Evolutionary conservation across 2,329 filamentous ascomycete genomes (phyloP), one percentile per base, ranked within the genome.

Genomic region (Apiospora aurea): DNA sequence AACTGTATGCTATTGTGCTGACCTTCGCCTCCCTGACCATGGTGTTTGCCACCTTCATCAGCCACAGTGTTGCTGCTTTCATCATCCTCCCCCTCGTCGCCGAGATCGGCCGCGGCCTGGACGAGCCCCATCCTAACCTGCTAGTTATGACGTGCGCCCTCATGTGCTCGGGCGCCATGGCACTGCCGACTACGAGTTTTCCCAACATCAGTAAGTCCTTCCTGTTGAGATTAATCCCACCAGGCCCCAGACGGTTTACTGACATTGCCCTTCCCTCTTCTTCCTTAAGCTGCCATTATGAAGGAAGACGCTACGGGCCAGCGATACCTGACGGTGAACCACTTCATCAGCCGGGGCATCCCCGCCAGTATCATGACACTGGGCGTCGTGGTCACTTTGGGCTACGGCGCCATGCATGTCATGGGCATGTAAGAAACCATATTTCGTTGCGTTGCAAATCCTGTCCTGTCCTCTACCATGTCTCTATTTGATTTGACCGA

Each of bases 91-190:
- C 96, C 1, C 88, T 99, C 1, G 95, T 99, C 1, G 90, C 91
- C 77, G 90, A 96, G 76, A 94, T 99, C 11, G 97, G 96, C 24
- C 87, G 90, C 73, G 88, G 86, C 69, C 97, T 99, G 95, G 89
- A 92, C 2, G 88, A 97, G 80, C 95, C 96, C 41, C 95, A 97
- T 80, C 96, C 96, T 11, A 98, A 98, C 82, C 84, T 99, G 73
- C 85, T 99, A 72, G 96, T 99, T 74, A 98, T 99, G 96, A 94
- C 92, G 0, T 92, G 93, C 71, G 96, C 97, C 14, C 84, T 99
- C 74, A 99, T 99, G 95, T 98, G 96, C 80, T 96, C 93, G 75
- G 95, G 95, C n/a, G 96, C 94, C 2, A 99, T 99, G 96, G 96
- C 92, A 16, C 83, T 99, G 82, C 96, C 96, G 2, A 99, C 96